A percentile compares a stretch with the other conserved stretches of the same genome.
Evolutionary conservation across 108 stramenopile genomes (phyloP).

Genomic region (Pelagomonas calceolata): DNA sequence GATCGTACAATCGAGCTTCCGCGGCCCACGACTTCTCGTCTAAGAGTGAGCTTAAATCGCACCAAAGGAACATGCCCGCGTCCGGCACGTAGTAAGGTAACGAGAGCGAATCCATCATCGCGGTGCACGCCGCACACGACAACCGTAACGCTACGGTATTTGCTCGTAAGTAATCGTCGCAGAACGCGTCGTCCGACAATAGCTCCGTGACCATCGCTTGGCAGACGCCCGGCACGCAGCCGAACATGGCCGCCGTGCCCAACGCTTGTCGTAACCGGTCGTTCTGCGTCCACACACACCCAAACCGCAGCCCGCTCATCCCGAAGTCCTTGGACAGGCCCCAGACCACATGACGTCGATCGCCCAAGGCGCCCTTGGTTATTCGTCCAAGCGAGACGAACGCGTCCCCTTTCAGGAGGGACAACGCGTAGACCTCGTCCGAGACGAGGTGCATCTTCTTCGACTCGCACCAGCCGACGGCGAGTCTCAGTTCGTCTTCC

Average conservation of each 20-base stretch:
- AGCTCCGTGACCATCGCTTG: conserved; percentile 66
- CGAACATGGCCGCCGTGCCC: conserved; percentile 59
- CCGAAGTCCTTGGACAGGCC: conserved; percentile 84
- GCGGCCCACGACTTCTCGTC: conserved; percentile 15
- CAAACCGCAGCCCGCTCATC: conserved; percentile 68
- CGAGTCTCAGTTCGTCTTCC: conserved; percentile 35
- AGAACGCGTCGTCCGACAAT: conserved; percentile 60
- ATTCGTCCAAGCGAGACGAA: conserved; percentile 56
- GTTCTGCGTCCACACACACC: conserved; percentile 72
- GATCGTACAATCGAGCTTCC: conserved; percentile 47
- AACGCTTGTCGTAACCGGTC: conserved; percentile 39
- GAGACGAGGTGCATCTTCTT: conserved; percentile 60
- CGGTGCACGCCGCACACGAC: conserved; percentile 48
- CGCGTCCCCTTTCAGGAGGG: conserved; percentile 7
- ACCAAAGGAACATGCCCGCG: conserved; percentile 72
- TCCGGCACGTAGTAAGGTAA: conserved; percentile 58
- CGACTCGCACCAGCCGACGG: conserved; percentile 58
- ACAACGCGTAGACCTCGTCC: conserved; percentile 78
- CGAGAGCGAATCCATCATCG: conserved; percentile 63
- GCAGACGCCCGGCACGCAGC: conserved; percentile 58
- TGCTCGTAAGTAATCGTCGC: conserved; percentile 56
- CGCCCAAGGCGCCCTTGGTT: conserved; percentile 55
- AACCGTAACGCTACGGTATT: conserved; percentile 35
- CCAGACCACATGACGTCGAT: conserved; percentile 74
- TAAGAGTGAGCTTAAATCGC: conserved; percentile 66